Evolutionary conservation across 345 rosid genomes (phyloP), one percentile per base, ranked within the genome.

Genomic region (Gossypium longicalyx): DNA sequence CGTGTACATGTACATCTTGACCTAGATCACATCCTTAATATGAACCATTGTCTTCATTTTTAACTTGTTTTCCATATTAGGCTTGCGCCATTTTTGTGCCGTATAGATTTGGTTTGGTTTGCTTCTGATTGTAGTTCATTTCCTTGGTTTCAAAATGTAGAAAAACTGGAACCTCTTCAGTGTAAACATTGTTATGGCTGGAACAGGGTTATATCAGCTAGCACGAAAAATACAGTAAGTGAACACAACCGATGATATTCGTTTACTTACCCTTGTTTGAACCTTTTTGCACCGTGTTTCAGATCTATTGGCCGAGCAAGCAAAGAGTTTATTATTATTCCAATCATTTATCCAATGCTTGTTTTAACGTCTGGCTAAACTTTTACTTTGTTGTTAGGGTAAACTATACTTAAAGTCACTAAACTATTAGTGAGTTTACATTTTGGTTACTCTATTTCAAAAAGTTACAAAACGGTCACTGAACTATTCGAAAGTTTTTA

Each of bases 121-220:
- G 22, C 23, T 77, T 70, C 69, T 76, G 43, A 71, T 72, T 23
- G 23, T 51, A 48, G 10, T 27, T 60, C 41, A 64, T 67, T 34
- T 52, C 20, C 41, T 51, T 9, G 69, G 52, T 70, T 74, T 47
- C 48, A 44, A 74, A 79, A 77, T 83, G 76, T 88, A 92, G 98
- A 89, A 92, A 85, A 92, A 94, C 82, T 94, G 98, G 98, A 94
- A 92, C 81, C 95, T 94, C 64, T 89, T 91, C 57, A 86, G 96
- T 45, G 97, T 93, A 67, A 95, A 91, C 67, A 70, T 93, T 70
- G 96, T 88, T 45, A 95, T 90, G 97, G 93, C 93, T 2, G 89
- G 85, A 68, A 93, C 99, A 1, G 97, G 98, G 67, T 64, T 93
- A 23, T 92, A 90, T 77, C 98, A 94, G 81, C 89, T 94, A 62